A percentile compares a stretch with the other conserved stretches of the same genome.
Conservation (phyloP, 78 protist species). For the Dictyostelium brefeldianum region DNA sequence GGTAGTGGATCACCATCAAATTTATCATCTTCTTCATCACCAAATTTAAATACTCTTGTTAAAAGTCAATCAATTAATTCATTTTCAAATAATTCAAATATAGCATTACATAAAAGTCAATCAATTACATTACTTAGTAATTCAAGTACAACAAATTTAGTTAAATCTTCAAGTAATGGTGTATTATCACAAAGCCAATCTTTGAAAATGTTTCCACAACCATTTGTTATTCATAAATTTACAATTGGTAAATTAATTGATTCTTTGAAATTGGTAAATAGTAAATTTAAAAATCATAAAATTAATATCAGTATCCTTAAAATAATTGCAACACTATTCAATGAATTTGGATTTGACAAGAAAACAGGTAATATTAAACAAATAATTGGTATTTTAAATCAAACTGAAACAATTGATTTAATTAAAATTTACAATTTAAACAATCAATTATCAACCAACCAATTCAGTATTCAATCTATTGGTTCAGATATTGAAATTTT, state of each 20-base stretch:
- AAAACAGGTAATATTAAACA: not conserved
- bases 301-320: not conserved
- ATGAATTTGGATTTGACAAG: slow-evolving; percentile 7
- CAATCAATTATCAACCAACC: not conserved
- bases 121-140: not conserved
- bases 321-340: not conserved
- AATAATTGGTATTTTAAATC: not conserved
- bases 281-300: not conserved
- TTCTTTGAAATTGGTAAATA: not conserved
- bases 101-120: not conserved
- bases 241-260: not conserved
- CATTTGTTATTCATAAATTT: slow-evolving; percentile 11
- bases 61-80: slow-evolving; percentile 1
- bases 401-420: not conserved
- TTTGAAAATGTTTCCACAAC: not conserved
- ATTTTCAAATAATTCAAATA: not conserved
- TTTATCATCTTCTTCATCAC: not conserved
- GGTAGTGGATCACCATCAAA: not conserved
- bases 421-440: slow-evolving; percentile 16
- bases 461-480: not conserved
- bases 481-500: not conserved
- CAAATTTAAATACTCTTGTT: not conserved
- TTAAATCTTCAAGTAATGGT: not conserved
- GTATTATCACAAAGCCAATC: not conserved
- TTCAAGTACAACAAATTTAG: not conserved